Percentiles rank a stretch among this genome's conserved stretches.
Evolutionary conservation across 2,329 filamentous ascomycete species (phyloP).

Genomic region (Colletotrichum sidae): DNA sequence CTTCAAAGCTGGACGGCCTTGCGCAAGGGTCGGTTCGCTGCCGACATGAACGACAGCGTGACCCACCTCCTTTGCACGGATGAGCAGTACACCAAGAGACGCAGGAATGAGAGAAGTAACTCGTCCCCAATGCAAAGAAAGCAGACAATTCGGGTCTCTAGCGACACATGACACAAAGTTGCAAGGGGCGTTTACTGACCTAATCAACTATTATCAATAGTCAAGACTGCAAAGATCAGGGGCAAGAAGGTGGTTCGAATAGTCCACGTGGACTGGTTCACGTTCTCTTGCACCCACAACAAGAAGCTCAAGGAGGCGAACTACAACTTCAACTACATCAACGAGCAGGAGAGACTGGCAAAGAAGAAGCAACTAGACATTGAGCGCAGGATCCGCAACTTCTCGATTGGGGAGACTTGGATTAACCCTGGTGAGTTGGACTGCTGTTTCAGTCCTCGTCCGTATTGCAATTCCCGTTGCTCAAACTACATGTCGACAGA

Average conservation of each 20-base stretch:
- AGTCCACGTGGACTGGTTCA: constrained; percentile 65
- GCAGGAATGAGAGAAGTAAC: constrained; percentile 29
- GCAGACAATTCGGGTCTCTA: background rate
- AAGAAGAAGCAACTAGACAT: constrained; percentile 46
- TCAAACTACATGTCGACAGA: constrained; percentile 50
- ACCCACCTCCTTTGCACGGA: constrained; percentile 80
- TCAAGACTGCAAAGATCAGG: constrained; percentile 52
- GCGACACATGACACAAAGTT: too few relatives aligned
- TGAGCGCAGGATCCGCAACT: constrained; percentile 50
- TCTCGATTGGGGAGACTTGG: constrained; percentile 52
- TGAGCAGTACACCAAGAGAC: constrained; percentile 64
- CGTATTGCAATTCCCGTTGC: too few relatives aligned
- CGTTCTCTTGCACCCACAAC: constrained; percentile 53
- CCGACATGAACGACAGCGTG: constrained; percentile 62
- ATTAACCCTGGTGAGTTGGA: constrained; percentile 62
- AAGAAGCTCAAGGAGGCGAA: constrained; percentile 47
- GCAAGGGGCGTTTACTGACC: background rate
- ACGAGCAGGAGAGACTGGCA: constrained; percentile 45
- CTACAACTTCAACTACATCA: constrained; percentile 52
- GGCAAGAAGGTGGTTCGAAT: constrained; percentile 51
- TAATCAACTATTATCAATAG: constrained; percentile 39
- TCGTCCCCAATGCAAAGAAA: background rate
- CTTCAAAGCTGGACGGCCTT: constrained; percentile 74
- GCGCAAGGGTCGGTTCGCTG: constrained; percentile 70
- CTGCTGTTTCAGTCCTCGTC: too few relatives aligned